These are phyloP conservation scores for Anthracocystis walkeri DNA, from an alignment of 1,284 basidiomycete species.

Conservation along the genomic window DNA sequence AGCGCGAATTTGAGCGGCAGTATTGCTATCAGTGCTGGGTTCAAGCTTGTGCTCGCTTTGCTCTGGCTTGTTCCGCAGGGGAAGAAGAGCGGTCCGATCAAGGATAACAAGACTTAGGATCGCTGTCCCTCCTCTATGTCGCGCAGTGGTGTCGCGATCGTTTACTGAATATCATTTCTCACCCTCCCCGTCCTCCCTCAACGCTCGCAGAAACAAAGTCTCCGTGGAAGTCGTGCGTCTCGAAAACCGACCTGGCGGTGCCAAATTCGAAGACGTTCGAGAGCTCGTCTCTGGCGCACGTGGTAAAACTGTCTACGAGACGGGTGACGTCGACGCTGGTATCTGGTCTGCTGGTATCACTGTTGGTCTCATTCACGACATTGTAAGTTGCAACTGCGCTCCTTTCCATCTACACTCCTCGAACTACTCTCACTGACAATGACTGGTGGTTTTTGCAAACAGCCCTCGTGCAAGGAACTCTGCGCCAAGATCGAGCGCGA, in stretches of 20 bases:
- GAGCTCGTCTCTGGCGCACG: slow-evolving; percentile 82
- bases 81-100: slow-evolving; percentile 20
- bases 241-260: slow-evolving; percentile 83
- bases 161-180: not conserved
- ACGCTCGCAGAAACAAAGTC: slow-evolving; percentile 75
- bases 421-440: not conserved
- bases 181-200: too few species aligned
- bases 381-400: slow-evolving; percentile 68
- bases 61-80: slow-evolving; percentile 48
- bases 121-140: too few species aligned
- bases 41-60: slow-evolving; percentile 54
- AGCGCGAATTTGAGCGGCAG: slow-evolving; percentile 47
- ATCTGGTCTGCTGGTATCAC: slow-evolving; percentile 86
- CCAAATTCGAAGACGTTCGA: slow-evolving; percentile 86
- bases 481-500: slow-evolving; percentile 80
- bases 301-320: slow-evolving; percentile 83
- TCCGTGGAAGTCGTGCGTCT: slow-evolving; percentile 83
- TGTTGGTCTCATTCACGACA: slow-evolving; percentile 85
- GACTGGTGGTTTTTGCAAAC: not conserved
- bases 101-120: slow-evolving; percentile 21
- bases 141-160: not conserved
- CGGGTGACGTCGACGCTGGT: slow-evolving; percentile 85
- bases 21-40: slow-evolving; percentile 52
- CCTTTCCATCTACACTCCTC: not conserved
- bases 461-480: slow-evolving; percentile 82